Evolutionary conservation across 1,284 basidiomycete species (phyloP).

Genomic region (Ganoderma sinense): DNA sequence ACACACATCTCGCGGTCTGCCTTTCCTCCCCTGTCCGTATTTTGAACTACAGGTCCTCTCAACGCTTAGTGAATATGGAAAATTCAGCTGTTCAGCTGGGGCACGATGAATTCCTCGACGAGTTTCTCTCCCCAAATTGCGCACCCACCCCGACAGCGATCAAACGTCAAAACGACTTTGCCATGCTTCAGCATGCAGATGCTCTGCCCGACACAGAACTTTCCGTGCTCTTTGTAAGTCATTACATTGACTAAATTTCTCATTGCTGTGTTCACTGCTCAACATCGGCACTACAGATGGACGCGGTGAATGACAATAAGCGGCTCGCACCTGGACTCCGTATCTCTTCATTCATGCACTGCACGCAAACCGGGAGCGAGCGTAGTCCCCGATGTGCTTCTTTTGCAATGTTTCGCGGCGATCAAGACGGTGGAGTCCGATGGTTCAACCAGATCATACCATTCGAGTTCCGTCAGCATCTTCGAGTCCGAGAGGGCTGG

Average conservation of each 20-base stretch:
- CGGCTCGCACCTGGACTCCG: neutral
- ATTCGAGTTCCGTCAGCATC: neutral
- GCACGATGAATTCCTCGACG: neutral
- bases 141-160: neutral
- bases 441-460: neutral
- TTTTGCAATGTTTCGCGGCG: neutral
- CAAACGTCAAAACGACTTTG: neutral
- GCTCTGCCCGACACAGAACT: neutral
- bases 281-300: neutral
- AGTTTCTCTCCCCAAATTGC: neutral
- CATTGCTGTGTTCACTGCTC: too few relatives aligned
- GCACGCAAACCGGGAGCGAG: neutral
- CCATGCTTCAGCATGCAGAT: neutral
- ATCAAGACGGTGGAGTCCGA: neutral
- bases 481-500: neutral
- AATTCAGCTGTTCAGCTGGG: neutral
- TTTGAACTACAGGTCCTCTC: too few relatives aligned
- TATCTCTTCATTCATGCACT: neutral
- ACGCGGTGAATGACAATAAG: neutral
- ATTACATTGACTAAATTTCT: neutral
- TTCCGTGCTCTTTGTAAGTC: neutral
- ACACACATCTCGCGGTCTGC: too few relatives aligned
- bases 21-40: too few relatives aligned
- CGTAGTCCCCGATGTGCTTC: neutral
- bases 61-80: neutral